Percentiles rank a stretch among this genome's conserved stretches.
Conservation (phyloP, 2,329 filamentous ascomycete genomes). For the Parafenestella ontariensis region DNA sequence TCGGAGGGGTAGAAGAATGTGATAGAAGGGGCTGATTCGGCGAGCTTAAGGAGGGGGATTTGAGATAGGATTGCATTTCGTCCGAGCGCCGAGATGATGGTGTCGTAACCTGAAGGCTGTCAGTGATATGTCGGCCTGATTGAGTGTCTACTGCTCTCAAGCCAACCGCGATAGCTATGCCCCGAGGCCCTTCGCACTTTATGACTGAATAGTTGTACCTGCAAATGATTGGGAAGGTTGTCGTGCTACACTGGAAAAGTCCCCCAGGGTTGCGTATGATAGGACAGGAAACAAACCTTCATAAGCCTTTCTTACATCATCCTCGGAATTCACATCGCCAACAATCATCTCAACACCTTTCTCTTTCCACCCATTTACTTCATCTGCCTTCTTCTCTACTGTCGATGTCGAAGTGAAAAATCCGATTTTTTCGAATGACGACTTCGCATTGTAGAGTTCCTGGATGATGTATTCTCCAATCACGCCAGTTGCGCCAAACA, state of each 20-base stretch:
- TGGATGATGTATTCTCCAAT: slow-evolving; percentile 61
- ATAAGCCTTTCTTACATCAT: slow-evolving; percentile 65
- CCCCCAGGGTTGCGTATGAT: no score
- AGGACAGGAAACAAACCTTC: slow-evolving; percentile 44
- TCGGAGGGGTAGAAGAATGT: slow-evolving; percentile 70
- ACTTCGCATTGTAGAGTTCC: slow-evolving; percentile 56
- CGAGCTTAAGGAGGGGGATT: slow-evolving; percentile 66
- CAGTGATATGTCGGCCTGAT: background rate
- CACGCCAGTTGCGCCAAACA: slow-evolving; percentile 62
- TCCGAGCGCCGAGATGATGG: slow-evolving; percentile 70
- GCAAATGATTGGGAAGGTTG: no score
- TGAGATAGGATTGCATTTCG: slow-evolving; percentile 68
- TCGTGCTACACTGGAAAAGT: no score
- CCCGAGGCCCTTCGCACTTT: no score
- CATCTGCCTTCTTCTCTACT: slow-evolving; percentile 57
- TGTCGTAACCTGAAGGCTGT: slow-evolving; percentile 61
- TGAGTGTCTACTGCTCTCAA: no score
- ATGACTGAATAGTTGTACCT: no score
- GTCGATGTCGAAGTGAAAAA: slow-evolving; percentile 65
- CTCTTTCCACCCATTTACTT: slow-evolving; percentile 57
- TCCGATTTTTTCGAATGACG: slow-evolving; percentile 58
- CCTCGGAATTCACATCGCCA: slow-evolving; percentile 61
- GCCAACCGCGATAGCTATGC: no score
- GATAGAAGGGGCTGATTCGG: slow-evolving; percentile 61
- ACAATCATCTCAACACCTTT: slow-evolving; percentile 62